Evolutionary conservation across 2,329 filamentous ascomycete species (phyloP), one percentile per base, ranked within the genome.

Genomic region (Verticillium nubilum): DNA sequence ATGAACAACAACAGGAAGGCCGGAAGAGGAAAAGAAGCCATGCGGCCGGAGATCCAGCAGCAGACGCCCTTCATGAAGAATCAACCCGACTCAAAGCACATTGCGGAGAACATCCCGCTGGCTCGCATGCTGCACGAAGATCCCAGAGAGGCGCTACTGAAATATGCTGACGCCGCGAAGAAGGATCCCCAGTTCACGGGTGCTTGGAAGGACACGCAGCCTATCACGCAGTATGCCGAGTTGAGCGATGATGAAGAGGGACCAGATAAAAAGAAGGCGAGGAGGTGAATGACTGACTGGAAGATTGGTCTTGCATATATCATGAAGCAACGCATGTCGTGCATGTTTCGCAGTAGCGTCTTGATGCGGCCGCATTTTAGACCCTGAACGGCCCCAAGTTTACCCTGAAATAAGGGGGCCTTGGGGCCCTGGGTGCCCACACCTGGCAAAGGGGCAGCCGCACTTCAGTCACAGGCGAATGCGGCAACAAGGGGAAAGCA

Each of bases 71-170:
- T 98, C 71, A 89, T 91, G 67, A 95, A 96, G 74, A 90, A 83
- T 61, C 90, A 95, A 68, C 93, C 94, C 0, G 93, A 98, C 72
- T 90, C 94, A 72, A 89, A 89, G 68, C 91, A 96, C 71, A 91
- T 99, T 62, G 88, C 88, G 67, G 86, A 94, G 70, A 91, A 90
- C 65, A 96, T 98, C 58, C 92, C 93, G 28, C 82, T 98, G 13
- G 94, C 92, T 63, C 88, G 86, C 63, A 96, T 99, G 91, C 82
- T 96, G 54, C 93, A 99, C 73, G 95, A 99, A 73, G 95, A 99
- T 77, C 95, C 95, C 0, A 82, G 95, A 64, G 95, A 97, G 74
- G 95, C 95, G 53, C 77, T 99, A 69, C 77, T 99, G 61, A 97
- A 96, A 77, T 99, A 98, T 79, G 94, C 92, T 37, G 91, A 96